Base-by-base conservation (phyloP, 371 early-diverging fungal genomes). In the Rhizopus sp. region DNA sequence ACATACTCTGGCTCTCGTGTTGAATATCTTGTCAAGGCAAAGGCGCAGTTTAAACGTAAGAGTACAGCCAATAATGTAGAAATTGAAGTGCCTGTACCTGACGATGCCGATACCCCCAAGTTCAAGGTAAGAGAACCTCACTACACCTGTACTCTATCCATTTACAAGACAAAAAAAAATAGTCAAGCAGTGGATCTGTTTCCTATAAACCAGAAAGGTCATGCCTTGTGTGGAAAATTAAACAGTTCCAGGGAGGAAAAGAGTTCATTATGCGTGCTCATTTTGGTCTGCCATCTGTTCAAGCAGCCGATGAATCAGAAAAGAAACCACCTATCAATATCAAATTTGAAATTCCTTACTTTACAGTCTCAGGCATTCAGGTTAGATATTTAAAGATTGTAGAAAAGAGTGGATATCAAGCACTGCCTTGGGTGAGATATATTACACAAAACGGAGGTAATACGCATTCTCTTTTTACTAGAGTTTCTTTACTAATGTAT, bases 311-410 rank as follows among this genome's bases (percentile, higher is more conserved):
- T 54, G 93, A 93, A 56, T 88, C 94, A 3, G 94, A 97, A 64
- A 93, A 94, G 74, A 85, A 88, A 51, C 96, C 94, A 39, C 98
- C 99, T 0, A 97, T 99, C 67, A 89, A 92, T 12, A 91, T 99
- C 69, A 94, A 94, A 75, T 99, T 96, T 70, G 99, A 99, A 71
- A 96, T 99, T 54, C 99, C 99, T 37, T 99, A 99, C 77, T 99
- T 96, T 65, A 97, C 98, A 17, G 91, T 89, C 3, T 94, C 95
- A 4, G 99, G 99, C 46, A 97, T 99, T 62, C 97, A 97, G 78
- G 99, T 99, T 23, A 86, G 98, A 62, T 99, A 99, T 70, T 85
- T 99, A 50, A 99, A 99, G 84, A 96, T 99, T 62, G 94, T 96
- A 48, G 99, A 99, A 69, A 95, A 96, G 77, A 92, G 92, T 57